phyloP scores from a whole-genome alignment of 1,139 yeast species.

The Candida neerlandica region DNA sequence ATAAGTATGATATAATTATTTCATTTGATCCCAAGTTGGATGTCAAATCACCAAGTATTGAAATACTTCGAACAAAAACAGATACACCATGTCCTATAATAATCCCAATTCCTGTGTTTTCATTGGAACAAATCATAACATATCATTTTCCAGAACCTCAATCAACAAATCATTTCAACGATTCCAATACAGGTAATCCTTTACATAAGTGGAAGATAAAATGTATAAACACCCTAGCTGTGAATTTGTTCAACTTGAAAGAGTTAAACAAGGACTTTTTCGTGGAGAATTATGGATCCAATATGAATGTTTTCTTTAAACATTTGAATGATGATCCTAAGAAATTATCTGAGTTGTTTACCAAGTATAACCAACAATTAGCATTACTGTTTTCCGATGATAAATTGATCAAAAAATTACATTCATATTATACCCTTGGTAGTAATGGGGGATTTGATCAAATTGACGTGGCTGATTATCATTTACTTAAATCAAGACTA shows the following conservation, averaged over 20 bases:
- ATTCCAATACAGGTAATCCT: slow-evolving; percentile 16
- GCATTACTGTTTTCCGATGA: slow-evolving; percentile 27
- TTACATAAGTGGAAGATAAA: slow-evolving; percentile 35
- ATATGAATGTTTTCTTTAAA: slow-evolving; percentile 22
- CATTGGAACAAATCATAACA: slow-evolving; percentile 37
- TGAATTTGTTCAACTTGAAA: slow-evolving; percentile 30
- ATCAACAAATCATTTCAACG: slow-evolving; percentile 16
- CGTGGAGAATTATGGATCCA: slow-evolving; percentile 31
- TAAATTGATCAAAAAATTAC: slow-evolving; percentile 26
- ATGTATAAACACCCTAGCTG: slow-evolving; percentile 32
- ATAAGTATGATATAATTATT: slow-evolving; percentile 46
- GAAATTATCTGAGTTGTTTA: slow-evolving; percentile 22
- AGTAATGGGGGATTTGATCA: slow-evolving; percentile 16
- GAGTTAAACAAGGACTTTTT: slow-evolving; percentile 23
- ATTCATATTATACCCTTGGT: slow-evolving; percentile 16
- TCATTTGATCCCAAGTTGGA: slow-evolving; percentile 62
- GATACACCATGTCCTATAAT: slow-evolving; percentile 33
- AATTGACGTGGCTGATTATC: slow-evolving; percentile 35
- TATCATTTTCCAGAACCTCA: slow-evolving; percentile 28
- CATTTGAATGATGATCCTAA: slow-evolving; percentile 26
- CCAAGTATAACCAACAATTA: slow-evolving; percentile 25
- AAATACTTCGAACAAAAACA: slow-evolving; percentile 29
- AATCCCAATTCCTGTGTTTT: slow-evolving; percentile 42
- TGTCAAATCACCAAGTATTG: slow-evolving; percentile 42
- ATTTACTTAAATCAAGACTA: slow-evolving; percentile 35